A percentile compares a stretch with the other conserved stretches of the same genome.
phyloP scores from a whole-genome alignment of 2,329 filamentous ascomycete species.

The Aureobasidium leucospermi region DNA sequence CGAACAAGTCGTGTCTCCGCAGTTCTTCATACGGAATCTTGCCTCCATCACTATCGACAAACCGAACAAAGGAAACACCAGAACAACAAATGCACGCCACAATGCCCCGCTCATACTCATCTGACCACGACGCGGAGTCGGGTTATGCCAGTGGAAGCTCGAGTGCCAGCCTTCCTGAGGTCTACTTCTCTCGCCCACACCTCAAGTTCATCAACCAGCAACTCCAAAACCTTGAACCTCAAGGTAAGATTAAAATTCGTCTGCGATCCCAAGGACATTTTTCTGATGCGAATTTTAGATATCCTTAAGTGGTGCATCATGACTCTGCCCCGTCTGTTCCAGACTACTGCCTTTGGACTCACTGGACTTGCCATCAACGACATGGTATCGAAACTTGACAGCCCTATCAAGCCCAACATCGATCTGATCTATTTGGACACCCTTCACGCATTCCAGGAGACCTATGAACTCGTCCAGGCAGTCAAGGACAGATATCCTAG shows the following conservation, averaged over 20 bases:
- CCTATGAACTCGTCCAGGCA: slow-evolving; percentile 50
- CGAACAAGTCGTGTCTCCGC: not conserved
- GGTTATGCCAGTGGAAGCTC: slow-evolving; percentile 71
- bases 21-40: not conserved
- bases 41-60: not conserved
- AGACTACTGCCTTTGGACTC: slow-evolving; percentile 45
- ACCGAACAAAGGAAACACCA: not conserved
- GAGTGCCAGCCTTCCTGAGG: slow-evolving; percentile 59
- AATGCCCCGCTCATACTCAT: slow-evolving; percentile 18
- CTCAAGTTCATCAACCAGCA: slow-evolving; percentile 86
- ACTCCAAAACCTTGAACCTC: slow-evolving; percentile 76
- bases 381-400: slow-evolving; percentile 68
- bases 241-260: slow-evolving; percentile 42
- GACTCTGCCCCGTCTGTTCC: slow-evolving; percentile 76
- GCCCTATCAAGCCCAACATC: slow-evolving; percentile 47
- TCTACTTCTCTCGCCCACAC: slow-evolving; percentile 82
- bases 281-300: slow-evolving; percentile 43
- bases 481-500: slow-evolving; percentile 70
- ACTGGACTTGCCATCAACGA: slow-evolving; percentile 48
- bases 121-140: slow-evolving; percentile 55
- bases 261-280: not conserved
- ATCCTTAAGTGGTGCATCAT: slow-evolving; percentile 88
- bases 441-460: slow-evolving; percentile 46
- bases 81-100: not conserved
- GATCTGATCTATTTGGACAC: slow-evolving; percentile 50